Evolutionary conservation across 305 asterid species (phyloP).

Genomic region (Fraxinus dipetala): DNA sequence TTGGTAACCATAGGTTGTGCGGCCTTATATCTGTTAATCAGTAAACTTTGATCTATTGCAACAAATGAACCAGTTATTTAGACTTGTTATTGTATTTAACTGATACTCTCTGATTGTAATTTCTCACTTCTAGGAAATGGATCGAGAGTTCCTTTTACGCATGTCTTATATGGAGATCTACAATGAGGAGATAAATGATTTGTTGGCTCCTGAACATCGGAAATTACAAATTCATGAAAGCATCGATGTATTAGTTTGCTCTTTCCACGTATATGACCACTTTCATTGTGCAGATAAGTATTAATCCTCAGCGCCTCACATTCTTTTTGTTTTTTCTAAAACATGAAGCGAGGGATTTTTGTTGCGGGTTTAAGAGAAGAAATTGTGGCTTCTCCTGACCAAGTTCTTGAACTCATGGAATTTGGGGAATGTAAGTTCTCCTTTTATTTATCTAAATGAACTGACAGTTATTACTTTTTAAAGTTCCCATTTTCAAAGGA

Average conservation of each 20-base stretch:
- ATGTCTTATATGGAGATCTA: slow-evolving; percentile 97
- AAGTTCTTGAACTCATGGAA: slow-evolving; percentile 80
- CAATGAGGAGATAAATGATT: slow-evolving; percentile 93
- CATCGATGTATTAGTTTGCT: slow-evolving; percentile 55
- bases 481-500: background rate
- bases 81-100: slow-evolving; percentile 1
- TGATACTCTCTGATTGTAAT: slow-evolving; percentile 19
- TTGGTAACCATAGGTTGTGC: background rate
- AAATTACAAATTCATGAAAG: slow-evolving; percentile 91
- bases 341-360: slow-evolving; percentile 80
- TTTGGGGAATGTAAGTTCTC: slow-evolving; percentile 78
- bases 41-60: slow-evolving; percentile 6
- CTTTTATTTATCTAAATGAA: background rate
- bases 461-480: background rate
- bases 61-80: background rate
- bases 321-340: slow-evolving; percentile 11
- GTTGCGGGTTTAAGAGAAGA: slow-evolving; percentile 95
- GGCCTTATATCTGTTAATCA: background rate
- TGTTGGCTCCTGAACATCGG: slow-evolving; percentile 89
- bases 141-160: slow-evolving; percentile 80
- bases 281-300: background rate
- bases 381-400: slow-evolving; percentile 85
- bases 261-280: slow-evolving; percentile 3
- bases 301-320: background rate
- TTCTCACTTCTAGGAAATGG: slow-evolving; percentile 48